Evolutionary conservation across 495 filamentous ascomycete genomes (phyloP).

Genomic region (Viridothelium virens): DNA sequence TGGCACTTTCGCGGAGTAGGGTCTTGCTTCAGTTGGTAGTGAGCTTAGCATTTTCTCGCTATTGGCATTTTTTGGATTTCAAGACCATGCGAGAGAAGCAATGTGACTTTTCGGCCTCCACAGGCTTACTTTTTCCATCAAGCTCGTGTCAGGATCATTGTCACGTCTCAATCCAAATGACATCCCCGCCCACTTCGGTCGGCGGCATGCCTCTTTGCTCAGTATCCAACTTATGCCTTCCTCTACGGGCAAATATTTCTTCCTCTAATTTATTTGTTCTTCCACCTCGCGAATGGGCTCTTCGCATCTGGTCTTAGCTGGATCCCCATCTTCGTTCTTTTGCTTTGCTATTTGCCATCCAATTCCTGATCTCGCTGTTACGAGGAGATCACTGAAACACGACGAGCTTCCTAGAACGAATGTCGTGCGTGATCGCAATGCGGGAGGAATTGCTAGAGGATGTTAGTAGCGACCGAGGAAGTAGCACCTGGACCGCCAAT

Average conservation of each 20-base stretch:
- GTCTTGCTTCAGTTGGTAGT: neutral
- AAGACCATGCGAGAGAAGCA: neutral
- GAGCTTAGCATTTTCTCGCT: neutral
- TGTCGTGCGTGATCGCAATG: too few species aligned
- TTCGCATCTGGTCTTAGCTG: neutral
- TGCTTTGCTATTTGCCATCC: neutral
- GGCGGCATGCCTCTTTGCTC: neutral
- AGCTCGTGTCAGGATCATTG: neutral
- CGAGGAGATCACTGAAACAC: too few species aligned
- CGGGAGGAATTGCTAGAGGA: neutral
- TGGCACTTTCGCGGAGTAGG: neutral
- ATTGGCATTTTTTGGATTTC: neutral
- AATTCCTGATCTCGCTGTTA: too few species aligned
- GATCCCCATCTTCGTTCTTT: neutral
- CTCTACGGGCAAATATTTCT: neutral
- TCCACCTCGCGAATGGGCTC: neutral
- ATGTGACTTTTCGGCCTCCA: neutral
- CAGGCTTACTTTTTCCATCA: neutral
- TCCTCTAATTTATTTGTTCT: neutral
- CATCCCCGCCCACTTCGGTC: neutral
- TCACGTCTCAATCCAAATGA: neutral
- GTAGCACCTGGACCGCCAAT: neutral
- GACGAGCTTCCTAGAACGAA: too few species aligned
- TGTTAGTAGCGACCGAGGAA: neutral
- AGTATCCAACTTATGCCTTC: neutral